phyloP scores from a whole-genome alignment of 257 asterid species.

The Gentiana dahurica region DNA sequence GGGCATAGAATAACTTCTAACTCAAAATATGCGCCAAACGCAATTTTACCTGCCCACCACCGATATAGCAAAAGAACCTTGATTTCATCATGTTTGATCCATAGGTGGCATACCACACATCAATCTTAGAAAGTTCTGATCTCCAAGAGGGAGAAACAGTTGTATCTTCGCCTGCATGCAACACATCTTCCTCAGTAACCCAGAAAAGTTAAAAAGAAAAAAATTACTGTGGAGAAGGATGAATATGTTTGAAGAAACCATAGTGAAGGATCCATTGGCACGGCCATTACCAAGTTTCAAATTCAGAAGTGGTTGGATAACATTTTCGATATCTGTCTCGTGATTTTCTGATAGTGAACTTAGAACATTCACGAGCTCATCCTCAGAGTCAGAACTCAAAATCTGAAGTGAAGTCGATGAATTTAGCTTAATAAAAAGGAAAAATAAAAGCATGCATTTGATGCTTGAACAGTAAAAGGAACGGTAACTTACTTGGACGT shows the following conservation, averaged over 20 bases:
- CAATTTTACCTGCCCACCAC: constrained; percentile 75
- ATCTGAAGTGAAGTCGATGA: constrained; percentile 26
- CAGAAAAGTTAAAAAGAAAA: background rate
- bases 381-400: constrained; percentile 60
- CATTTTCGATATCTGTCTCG: constrained; percentile 34
- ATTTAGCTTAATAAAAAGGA: background rate
- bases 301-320: constrained; percentile 45
- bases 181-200: constrained; percentile 10
- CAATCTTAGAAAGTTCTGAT: constrained; percentile 49
- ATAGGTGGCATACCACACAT: constrained; percentile 76
- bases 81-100: constrained; percentile 77
- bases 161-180: constrained; percentile 28
- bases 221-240: background rate
- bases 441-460: background rate
- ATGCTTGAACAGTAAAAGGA: background rate
- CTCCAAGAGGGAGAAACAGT: constrained; percentile 46
- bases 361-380: constrained; percentile 27
- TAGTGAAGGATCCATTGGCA: constrained; percentile 25
- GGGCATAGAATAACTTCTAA: background rate
- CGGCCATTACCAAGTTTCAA: constrained; percentile 35
- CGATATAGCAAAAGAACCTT: constrained; percentile 73
- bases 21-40: background rate
- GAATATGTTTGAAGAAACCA: background rate
- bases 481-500: constrained; percentile 27
- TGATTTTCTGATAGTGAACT: constrained; percentile 18